phyloP scores from a whole-genome alignment of 2,329 filamentous ascomycete genomes.

The Tolypocladium tundrense region DNA sequence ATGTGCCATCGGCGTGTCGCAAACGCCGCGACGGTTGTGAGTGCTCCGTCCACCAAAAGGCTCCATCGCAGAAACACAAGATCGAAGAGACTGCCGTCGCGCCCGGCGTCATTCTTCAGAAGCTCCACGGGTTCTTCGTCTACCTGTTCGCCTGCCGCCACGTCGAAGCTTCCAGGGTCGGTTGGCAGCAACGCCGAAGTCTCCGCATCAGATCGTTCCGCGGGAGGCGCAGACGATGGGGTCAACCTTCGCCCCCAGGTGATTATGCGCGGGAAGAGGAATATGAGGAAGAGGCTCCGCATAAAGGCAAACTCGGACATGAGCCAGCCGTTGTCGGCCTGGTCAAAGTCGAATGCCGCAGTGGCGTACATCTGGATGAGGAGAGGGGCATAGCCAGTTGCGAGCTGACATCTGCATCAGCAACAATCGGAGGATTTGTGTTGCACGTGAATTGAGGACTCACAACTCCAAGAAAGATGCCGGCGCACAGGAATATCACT shows the following conservation, averaged over 20 bases:
- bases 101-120: constrained; percentile 20
- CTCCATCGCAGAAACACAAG: constrained; percentile 58
- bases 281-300: constrained; percentile 43
- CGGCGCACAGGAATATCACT: constrained; percentile 51
- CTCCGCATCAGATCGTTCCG: constrained; percentile 1
- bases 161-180: constrained; percentile 29
- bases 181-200: constrained; percentile 18
- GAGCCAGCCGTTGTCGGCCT: constrained; percentile 45
- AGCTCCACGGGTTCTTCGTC: constrained; percentile 33
- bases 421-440: neutral
- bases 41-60: constrained; percentile 50
- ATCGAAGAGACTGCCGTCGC: constrained; percentile 50
- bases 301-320: constrained; percentile 47
- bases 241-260: constrained; percentile 24
- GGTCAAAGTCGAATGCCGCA: constrained; percentile 41
- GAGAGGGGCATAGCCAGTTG: constrained; percentile 56
- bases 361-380: constrained; percentile 52
- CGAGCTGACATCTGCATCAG: constrained; percentile 29
- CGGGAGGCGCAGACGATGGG: neutral
- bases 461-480: constrained; percentile 57
- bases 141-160: constrained; percentile 25
- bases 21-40: constrained; percentile 54
- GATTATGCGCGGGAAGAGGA: constrained; percentile 44
- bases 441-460: constrained; percentile 10
- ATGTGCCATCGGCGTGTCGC: constrained; percentile 57